A percentile compares a stretch with the other conserved stretches of the same genome.
Evolutionary conservation across 306 rosid species (phyloP).

Genomic region (Dalbergia oliveri): DNA sequence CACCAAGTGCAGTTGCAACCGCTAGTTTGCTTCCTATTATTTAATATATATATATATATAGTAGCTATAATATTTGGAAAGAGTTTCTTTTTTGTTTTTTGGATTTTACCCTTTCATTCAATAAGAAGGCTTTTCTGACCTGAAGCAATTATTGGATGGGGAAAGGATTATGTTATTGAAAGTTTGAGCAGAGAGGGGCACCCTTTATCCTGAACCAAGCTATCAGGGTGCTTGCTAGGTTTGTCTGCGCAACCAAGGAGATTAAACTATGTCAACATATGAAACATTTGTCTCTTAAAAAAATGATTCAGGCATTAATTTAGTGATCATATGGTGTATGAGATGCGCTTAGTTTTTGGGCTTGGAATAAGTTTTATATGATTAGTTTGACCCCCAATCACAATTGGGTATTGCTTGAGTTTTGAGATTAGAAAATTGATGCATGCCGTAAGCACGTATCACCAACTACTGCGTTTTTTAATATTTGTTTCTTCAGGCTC

Average conservation of each 20-base stretch:
- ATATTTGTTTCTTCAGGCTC: neutral
- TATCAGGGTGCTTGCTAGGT: neutral
- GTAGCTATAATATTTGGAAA: neutral
- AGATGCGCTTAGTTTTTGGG: neutral
- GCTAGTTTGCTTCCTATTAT: conserved; percentile 33
- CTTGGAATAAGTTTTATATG: conserved; percentile 30
- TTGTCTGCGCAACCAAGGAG: conserved; percentile 16
- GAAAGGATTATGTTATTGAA: conserved; percentile 17
- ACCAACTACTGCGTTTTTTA: neutral
- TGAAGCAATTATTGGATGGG: conserved; percentile 34
- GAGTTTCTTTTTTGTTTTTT: neutral
- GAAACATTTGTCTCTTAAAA: conserved; percentile 36
- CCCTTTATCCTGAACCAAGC: conserved; percentile 23
- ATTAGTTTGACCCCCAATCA: conserved; percentile 46
- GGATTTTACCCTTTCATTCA: neutral
- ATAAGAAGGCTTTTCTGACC: neutral
- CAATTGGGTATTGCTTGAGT: neutral
- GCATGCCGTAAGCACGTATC: neutral
- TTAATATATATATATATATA: neutral
- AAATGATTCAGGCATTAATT: conserved; percentile 35
- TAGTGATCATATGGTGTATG: conserved; percentile 27
- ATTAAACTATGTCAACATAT: conserved; percentile 41
- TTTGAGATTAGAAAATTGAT: conserved; percentile 24
- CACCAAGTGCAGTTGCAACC: conserved; percentile 35
- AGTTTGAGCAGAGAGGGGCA: conserved; percentile 4